phyloP scores from a whole-genome alignment of 805 yeast species.

The Middelhovenomyces tepae region DNA sequence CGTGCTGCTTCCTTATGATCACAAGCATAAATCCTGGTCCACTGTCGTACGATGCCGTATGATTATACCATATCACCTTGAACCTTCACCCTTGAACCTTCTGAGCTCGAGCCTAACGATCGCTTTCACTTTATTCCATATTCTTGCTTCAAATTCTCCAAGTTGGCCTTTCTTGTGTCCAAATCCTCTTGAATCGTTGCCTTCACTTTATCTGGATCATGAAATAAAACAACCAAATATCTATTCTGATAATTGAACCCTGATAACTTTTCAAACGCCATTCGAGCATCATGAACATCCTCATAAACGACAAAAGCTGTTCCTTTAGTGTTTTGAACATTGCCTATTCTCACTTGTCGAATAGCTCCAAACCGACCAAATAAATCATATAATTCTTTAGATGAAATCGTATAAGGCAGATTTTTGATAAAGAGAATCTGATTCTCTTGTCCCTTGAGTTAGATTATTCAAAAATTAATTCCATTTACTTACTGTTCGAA shows the following conservation, averaged over 20 bases:
- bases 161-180: conserved; percentile 21
- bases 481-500: too few species aligned
- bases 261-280: conserved; percentile 45
- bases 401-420: conserved; percentile 43
- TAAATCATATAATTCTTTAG: conserved; percentile 40
- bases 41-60: background rate
- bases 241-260: conserved; percentile 54
- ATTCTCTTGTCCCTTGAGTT: conserved; percentile 17
- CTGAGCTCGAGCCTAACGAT: too few species aligned
- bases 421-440: conserved; percentile 46
- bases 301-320: conserved; percentile 49
- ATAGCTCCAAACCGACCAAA: conserved; percentile 50
- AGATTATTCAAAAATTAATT: too few species aligned
- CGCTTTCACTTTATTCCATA: conserved; percentile 15
- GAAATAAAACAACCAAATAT: conserved; percentile 45
- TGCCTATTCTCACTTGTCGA: conserved; percentile 42
- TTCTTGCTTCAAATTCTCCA: conserved; percentile 23
- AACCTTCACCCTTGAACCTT: too few species aligned
- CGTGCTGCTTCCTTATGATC: background rate
- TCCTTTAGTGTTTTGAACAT: conserved; percentile 35
- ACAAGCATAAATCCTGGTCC: background rate
- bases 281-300: conserved; percentile 38
- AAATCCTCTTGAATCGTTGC: conserved; percentile 24
- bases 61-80: background rate
- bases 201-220: conserved; percentile 36